phyloP scores from a whole-genome alignment of 495 filamentous ascomycete species.

The Aspergillus steynii region DNA sequence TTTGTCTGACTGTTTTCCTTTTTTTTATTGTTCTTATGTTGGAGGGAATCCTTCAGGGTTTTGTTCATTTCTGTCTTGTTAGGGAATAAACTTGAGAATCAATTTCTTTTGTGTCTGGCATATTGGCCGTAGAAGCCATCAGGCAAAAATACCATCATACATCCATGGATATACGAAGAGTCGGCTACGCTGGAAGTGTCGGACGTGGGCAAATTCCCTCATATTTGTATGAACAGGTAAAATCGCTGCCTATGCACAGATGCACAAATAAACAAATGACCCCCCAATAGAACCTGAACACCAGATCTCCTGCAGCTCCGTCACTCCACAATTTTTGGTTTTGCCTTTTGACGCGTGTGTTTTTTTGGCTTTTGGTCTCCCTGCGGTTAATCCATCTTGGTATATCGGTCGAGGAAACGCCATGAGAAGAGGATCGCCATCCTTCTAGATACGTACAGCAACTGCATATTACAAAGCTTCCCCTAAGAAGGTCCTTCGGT shows the following conservation, averaged over 20 bases:
- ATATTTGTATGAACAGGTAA: slow-evolving; percentile 25
- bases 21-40: slow-evolving; percentile 20
- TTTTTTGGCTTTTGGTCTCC: not conserved
- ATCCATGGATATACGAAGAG: not conserved
- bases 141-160: slow-evolving; percentile 2
- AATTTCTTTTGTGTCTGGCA: slow-evolving; percentile 16
- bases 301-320: slow-evolving; percentile 22
- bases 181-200: not conserved
- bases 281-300: slow-evolving; percentile 24
- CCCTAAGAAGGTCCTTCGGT: not conserved
- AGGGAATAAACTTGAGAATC: slow-evolving; percentile 21
- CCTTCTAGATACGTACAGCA: slow-evolving; percentile 6
- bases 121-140: slow-evolving; percentile 6
- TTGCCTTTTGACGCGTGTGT: not conserved
- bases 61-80: slow-evolving; percentile 14
- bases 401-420: not conserved
- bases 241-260: slow-evolving; percentile 35
- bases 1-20: slow-evolving; percentile 14
- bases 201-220: slow-evolving; percentile 9
- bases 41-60: slow-evolving; percentile 17
- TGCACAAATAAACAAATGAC: slow-evolving; percentile 23
- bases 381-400: not conserved
- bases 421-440: not conserved
- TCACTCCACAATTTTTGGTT: slow-evolving; percentile 4
- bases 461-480: slow-evolving; percentile 8